A percentile compares a stretch with the other conserved stretches of the same genome.
phyloP scores from a whole-genome alignment of 2,329 filamentous ascomycete species.

The Penicillium decumbens region DNA sequence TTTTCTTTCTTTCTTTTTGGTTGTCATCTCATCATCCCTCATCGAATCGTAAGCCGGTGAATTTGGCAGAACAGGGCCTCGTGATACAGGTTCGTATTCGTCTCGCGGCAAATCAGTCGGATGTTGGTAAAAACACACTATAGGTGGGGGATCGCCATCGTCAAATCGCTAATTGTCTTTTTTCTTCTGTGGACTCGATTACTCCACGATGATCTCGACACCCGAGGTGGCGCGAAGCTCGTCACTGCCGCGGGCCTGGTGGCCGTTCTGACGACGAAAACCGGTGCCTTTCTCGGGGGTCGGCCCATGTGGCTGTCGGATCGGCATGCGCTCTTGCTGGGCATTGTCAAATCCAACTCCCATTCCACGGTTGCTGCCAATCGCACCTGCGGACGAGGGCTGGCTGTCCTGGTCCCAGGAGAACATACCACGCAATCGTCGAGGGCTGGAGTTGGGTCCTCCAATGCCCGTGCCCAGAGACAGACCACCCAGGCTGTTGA shows the following conservation, averaged over 20 bases:
- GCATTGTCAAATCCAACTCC: conserved; percentile 56
- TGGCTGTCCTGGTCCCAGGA: conserved; percentile 56
- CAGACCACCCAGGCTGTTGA: conserved; percentile 60
- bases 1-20: conserved; percentile 35
- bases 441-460: conserved; percentile 51
- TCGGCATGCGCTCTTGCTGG: conserved; percentile 52
- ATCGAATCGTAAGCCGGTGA: conserved; percentile 46
- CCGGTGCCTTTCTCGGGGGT: conserved; percentile 56
- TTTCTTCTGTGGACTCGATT: conserved; percentile 27
- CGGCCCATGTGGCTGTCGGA: conserved; percentile 60
- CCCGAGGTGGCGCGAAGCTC: conserved; percentile 58
- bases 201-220: conserved; percentile 62
- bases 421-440: conserved; percentile 56
- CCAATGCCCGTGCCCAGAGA: conserved; percentile 50
- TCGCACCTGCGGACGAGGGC: conserved; percentile 50
- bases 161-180: conserved; percentile 3
- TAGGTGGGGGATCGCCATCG: conserved; percentile 30
- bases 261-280: conserved; percentile 59
- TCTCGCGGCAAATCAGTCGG: conserved; percentile 40
- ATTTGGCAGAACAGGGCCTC: conserved; percentile 37
- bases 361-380: conserved; percentile 61
- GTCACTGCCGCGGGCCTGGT: conserved; percentile 59
- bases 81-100: conserved; percentile 42
- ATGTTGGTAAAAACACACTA: conserved; percentile 28
- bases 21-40: conserved; percentile 47